Evolutionary conservation across 169 alveolate species (phyloP), one percentile per base, ranked within the genome.

Genomic region (Babesia bovis): DNA sequence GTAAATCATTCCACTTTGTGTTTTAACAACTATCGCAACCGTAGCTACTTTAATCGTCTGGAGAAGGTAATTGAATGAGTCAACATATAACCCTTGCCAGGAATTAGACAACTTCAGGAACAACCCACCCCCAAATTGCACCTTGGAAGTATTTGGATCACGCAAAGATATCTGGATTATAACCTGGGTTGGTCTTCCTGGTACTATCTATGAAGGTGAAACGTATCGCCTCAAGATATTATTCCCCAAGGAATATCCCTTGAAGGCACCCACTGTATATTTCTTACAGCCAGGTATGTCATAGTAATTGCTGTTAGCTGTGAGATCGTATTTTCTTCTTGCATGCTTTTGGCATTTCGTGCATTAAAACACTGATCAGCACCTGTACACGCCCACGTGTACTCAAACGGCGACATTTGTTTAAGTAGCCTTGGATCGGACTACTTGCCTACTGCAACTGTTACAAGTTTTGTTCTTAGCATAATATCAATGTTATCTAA

Each of bases 331-430:
- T 7, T 38, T 7, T 9, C 45, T 38, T 38, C 7, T 7, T 38
- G 45, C 7, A 13, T 38, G 13, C 45, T 9, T 38, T 38, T 7
- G 7, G 45, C 45, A 38, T 38, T 38, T 13, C 45, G 13, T n/a
- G n/a, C n/a, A n/a, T n/a, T 38, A 38, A 38, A n/a, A 58, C 58
- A 30, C 33, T 19, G 40, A 42, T 72, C 90, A 81, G 94, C 94
- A 40, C 94, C 95, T 23, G 87, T 74, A 15, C 94, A 90, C 56
- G 78, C 92, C 5, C 95, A 91, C 74, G 94, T 91, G 44, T 91
- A 91, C 84, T 79, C 94, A 38, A 91, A 91, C 72, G 95, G 95
- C 23, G 94, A 90, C 57, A 87, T 91, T 36, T 91, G 95, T 56
- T 59, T 91, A 72, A 90, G 91, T 51, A 61, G 87, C 51, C 75